A percentile compares a stretch with the other conserved stretches of the same genome.
phyloP scores from a whole-genome alignment of 106 monocot genomes.

The Dactylorhiza incarnata region DNA sequence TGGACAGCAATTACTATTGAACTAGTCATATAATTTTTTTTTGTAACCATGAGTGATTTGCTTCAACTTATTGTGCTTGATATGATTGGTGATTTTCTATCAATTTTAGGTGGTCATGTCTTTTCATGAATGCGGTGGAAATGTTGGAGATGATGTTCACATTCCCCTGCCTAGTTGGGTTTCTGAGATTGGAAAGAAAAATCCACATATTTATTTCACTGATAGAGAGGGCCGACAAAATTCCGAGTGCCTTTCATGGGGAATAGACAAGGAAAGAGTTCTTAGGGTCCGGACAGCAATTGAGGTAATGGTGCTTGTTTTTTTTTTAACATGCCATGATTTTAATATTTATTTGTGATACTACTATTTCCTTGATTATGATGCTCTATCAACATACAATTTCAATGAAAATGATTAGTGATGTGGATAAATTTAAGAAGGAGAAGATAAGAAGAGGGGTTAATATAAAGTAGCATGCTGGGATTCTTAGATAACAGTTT shows the following conservation, averaged over 20 bases:
- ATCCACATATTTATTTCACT: conserved; percentile 89
- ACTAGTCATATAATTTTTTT: neutral
- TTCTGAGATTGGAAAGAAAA: conserved; percentile 68
- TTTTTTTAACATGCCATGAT: neutral
- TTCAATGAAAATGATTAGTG: neutral
- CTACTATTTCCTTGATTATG: neutral
- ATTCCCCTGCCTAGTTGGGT: conserved; percentile 88
- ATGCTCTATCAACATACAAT: neutral
- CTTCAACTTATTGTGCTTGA: neutral
- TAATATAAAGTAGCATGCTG: neutral
- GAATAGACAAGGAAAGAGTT: conserved; percentile 91
- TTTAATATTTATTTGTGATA: neutral
- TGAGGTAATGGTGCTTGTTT: conserved; percentile 47
- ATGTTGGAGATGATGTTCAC: conserved; percentile 79
- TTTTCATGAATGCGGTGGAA: conserved; percentile 95
- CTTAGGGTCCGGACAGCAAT: conserved; percentile 82
- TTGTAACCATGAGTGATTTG: conserved; percentile 1
- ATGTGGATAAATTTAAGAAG: neutral
- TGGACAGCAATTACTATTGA: neutral
- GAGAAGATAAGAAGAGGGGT: neutral
- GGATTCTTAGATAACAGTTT: neutral
- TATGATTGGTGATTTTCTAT: neutral
- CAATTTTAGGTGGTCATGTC: conserved; percentile 82
- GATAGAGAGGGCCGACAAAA: conserved; percentile 66
- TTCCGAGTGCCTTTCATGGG: conserved; percentile 79